A percentile compares a stretch with the other conserved stretches of the same genome.
These are phyloP conservation scores for Dryas drummondii DNA, from an alignment of 306 rosid genomes.

Conservation along the genomic window DNA sequence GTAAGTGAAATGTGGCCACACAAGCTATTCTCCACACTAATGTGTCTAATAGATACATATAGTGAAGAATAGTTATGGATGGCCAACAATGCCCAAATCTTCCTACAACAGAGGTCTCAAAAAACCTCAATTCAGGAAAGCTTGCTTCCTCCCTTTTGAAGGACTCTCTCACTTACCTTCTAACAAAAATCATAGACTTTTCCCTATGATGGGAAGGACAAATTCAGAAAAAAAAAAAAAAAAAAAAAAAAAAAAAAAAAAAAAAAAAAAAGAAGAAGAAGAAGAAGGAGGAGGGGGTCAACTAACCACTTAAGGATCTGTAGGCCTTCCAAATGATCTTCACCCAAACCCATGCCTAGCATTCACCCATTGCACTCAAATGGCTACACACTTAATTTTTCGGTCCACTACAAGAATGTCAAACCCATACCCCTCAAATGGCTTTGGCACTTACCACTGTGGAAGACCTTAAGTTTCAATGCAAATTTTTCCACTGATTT, in stretches of 20 bases:
- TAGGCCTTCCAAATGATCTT: no score
- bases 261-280: no score
- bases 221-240: conserved; percentile 15
- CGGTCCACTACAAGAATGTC: no score
- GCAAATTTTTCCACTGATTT: no score
- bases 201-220: conserved; percentile 32
- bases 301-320: conserved; percentile 25
- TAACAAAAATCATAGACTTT: conserved; percentile 36
- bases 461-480: no score
- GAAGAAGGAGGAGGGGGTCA: no score
- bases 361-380: no score
- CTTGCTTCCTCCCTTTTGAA: conserved; percentile 37
- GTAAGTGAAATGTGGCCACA: conserved; percentile 29
- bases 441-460: no score
- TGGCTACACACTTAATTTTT: no score
- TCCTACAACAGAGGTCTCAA: conserved; percentile 24
- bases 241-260: no score
- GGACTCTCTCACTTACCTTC: conserved; percentile 50
- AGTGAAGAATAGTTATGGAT: conserved; percentile 29
- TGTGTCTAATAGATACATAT: conserved; percentile 39
- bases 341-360: no score
- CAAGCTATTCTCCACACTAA: conserved; percentile 35
- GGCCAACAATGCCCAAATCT: conserved; percentile 29
- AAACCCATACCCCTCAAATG: no score
- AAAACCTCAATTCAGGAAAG: conserved; percentile 25